Evolutionary conservation across 257 asterid species (phyloP).

Genomic region (Solanum virginianum): DNA sequence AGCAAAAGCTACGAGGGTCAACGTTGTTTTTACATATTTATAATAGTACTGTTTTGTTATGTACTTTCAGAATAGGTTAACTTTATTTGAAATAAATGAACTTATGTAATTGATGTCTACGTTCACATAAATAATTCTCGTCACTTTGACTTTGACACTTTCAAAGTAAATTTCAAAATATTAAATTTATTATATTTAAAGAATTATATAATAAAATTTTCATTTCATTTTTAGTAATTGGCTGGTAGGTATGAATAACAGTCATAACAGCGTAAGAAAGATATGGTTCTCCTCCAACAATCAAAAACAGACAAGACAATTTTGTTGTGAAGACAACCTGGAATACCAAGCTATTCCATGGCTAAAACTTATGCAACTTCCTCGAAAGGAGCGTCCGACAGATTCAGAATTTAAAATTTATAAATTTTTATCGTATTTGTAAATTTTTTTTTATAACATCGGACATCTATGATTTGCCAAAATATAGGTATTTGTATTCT

Average conservation of each 20-base stretch:
- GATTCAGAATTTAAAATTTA: not conserved
- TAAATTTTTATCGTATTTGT: not conserved
- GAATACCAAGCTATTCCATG: not conserved
- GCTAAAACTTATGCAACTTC: not conserved
- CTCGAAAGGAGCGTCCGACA: not conserved
- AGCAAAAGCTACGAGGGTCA: not conserved
- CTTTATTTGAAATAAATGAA: not conserved
- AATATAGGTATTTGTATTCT: no score
- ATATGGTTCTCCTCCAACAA: not conserved
- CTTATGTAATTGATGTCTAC: not conserved
- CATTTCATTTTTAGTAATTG: not conserved
- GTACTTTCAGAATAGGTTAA: not conserved
- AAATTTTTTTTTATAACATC: no score
- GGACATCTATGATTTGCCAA: no score
- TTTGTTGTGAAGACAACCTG: slow-evolving; percentile 5
- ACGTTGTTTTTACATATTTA: not conserved
- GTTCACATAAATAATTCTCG: not conserved
- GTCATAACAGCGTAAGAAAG: slow-evolving; percentile 9
- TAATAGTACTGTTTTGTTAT: not conserved
- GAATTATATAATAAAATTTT: no score
- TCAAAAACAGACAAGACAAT: not conserved
- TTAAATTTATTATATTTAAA: no score
- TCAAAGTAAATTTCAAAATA: no score
- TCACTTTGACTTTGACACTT: not conserved
- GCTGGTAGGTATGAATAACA: slow-evolving; percentile 18